These are phyloP conservation scores for Penicillium sp. DNA, from an alignment of 2,329 filamentous ascomycete species.

Conservation along the genomic window DNA sequence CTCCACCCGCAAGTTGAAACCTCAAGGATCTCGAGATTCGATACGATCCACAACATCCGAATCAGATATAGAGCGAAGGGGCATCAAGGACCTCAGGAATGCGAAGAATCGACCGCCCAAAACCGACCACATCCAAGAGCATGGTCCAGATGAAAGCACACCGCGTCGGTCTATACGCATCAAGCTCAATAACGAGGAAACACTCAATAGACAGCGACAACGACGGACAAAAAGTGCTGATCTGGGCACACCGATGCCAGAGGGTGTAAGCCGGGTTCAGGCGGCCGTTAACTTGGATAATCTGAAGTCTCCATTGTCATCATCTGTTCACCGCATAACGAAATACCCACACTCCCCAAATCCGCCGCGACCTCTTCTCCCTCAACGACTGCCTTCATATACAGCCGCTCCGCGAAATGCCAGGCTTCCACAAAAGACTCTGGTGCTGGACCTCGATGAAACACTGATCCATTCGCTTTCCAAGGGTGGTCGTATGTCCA, in stretches of 20 bases:
- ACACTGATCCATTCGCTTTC: slow-evolving; percentile 98
- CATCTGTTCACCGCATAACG: slow-evolving; percentile 68
- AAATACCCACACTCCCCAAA: slow-evolving; percentile 89
- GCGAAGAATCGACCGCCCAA: slow-evolving; percentile 28
- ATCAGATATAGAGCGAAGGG: slow-evolving; percentile 50
- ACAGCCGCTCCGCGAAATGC: slow-evolving; percentile 51
- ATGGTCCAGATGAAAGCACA: slow-evolving; percentile 60
- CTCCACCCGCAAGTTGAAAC: slow-evolving; percentile 33
- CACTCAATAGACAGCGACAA: slow-evolving; percentile 67
- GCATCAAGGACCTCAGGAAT: slow-evolving; percentile 20
- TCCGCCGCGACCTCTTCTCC: slow-evolving; percentile 86
- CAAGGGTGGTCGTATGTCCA: slow-evolving; percentile 92
- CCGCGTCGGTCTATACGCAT: slow-evolving; percentile 85
- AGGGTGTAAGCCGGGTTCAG: slow-evolving; percentile 25
- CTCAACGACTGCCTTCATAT: slow-evolving; percentile 86
- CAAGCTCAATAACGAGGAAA: slow-evolving; percentile 78
- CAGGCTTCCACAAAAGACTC: slow-evolving; percentile 75
- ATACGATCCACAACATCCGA: slow-evolving; percentile 56
- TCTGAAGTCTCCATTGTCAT: slow-evolving; percentile 91
- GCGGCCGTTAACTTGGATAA: slow-evolving; percentile 69
- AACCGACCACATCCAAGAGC: slow-evolving; percentile 23
- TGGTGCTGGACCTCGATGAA: slow-evolving; percentile 94
- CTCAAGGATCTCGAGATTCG: slow-evolving; percentile 41
- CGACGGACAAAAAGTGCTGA: slow-evolving; percentile 35
- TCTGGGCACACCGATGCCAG: slow-evolving; percentile 26